Evolutionary conservation across 495 filamentous ascomycete genomes (phyloP).

Genomic region (Annulohypoxylon maeteangense): DNA sequence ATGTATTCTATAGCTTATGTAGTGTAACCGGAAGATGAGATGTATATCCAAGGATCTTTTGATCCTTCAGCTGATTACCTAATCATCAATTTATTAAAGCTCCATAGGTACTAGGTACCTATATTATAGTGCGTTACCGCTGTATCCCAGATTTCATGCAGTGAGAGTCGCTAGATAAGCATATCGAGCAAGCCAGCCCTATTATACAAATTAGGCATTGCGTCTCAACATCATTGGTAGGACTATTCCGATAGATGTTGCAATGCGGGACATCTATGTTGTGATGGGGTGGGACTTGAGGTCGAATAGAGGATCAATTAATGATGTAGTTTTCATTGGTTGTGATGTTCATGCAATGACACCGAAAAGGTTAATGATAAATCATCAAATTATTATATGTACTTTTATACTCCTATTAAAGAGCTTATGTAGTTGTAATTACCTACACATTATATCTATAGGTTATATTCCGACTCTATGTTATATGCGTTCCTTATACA

Average conservation of each 20-base stretch:
- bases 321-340: neutral
- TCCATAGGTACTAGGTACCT: too few species aligned
- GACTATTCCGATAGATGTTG: neutral
- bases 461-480: slow-evolving; percentile 13
- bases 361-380: neutral
- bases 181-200: slow-evolving; percentile 1
- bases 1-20: neutral
- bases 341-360: neutral
- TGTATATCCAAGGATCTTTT: neutral
- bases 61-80: neutral
- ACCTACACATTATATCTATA: slow-evolving; percentile 24
- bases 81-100: too few species aligned
- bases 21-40: neutral
- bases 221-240: slow-evolving; percentile 13
- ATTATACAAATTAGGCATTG: slow-evolving; percentile 22
- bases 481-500: neutral
- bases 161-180: neutral
- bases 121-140: too few species aligned
- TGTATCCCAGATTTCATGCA: too few species aligned
- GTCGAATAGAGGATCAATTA: neutral
- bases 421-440: slow-evolving; percentile 13
- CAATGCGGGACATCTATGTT: neutral
- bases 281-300: neutral
- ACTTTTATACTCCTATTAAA: slow-evolving; percentile 7
- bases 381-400: slow-evolving; percentile 24